Evolutionary conservation across 1,284 basidiomycete species (phyloP).

Genomic region (Cerioporus squamosus): DNA sequence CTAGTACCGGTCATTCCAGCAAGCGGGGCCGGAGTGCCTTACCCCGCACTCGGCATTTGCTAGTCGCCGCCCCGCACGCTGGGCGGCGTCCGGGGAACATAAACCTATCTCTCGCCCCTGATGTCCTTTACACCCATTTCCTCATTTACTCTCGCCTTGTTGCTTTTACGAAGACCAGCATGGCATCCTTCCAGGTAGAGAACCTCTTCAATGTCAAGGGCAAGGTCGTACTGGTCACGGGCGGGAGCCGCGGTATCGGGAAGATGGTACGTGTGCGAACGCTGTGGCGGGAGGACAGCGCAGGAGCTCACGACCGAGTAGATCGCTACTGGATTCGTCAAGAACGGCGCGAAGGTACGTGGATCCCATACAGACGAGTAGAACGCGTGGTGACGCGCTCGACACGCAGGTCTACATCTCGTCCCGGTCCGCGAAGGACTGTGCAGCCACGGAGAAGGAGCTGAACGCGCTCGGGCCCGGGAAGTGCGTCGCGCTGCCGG

Average conservation of each 20-base stretch:
- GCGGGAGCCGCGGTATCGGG: conserved; percentile 74
- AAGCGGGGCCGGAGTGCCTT: too few relatives aligned
- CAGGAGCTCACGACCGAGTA: conserved; percentile 27
- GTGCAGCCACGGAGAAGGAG: conserved; percentile 58
- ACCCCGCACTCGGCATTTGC: too few relatives aligned
- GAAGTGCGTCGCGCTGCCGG: conserved; percentile 59
- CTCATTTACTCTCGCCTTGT: too few relatives aligned
- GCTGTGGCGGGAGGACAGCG: background rate
- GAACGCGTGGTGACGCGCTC: background rate
- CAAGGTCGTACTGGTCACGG: conserved; percentile 70
- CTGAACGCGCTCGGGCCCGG: conserved; percentile 62
- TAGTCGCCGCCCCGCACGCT: too few relatives aligned
- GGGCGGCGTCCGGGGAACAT: too few relatives aligned
- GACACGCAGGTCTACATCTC: conserved; percentile 55
- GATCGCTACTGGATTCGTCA: conserved; percentile 72
- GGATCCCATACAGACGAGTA: background rate
- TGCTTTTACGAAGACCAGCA: conserved; percentile 18
- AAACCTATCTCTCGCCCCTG: too few relatives aligned
- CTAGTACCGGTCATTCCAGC: too few relatives aligned
- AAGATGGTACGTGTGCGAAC: conserved; percentile 60
- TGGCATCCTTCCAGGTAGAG: conserved; percentile 45
- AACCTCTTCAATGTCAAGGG: conserved; percentile 61
- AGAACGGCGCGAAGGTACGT: conserved; percentile 64
- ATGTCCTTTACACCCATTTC: too few relatives aligned
- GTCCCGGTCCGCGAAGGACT: conserved; percentile 61